Evolutionary conservation across 78 protist species (phyloP).

Genomic region (Anaeramoeba flamelloides): DNA sequence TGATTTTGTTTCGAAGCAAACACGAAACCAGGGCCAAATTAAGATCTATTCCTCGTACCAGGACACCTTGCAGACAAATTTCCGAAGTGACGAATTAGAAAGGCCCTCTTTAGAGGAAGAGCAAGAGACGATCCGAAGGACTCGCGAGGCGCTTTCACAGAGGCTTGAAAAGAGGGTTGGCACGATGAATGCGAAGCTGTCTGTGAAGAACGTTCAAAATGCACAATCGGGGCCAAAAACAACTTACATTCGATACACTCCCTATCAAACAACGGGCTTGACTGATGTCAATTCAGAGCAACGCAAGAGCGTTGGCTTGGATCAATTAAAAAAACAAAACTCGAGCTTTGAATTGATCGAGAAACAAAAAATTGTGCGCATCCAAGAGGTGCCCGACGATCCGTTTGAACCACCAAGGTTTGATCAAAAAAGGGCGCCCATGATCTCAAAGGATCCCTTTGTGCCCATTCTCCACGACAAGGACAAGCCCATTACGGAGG

Average conservation of each 20-base stretch:
- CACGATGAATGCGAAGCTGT: neutral
- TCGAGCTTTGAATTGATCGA: neutral
- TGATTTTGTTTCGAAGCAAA: neutral
- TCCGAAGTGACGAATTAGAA: neutral
- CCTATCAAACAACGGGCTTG: neutral
- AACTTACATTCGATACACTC: neutral
- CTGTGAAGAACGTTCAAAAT: neutral
- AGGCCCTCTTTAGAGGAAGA: neutral
- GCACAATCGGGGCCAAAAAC: neutral
- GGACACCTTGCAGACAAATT: neutral
- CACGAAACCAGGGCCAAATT: neutral
- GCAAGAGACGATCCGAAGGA: neutral
- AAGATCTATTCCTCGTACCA: neutral
- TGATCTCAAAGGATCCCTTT: constrained; percentile 69
- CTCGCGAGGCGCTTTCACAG: neutral
- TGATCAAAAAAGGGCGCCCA: constrained; percentile 26
- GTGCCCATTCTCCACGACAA: constrained; percentile 94
- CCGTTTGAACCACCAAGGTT: constrained; percentile 86
- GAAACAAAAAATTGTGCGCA: constrained; percentile 30
- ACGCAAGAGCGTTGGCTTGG: neutral
- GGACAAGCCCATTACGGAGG: constrained; percentile 42
- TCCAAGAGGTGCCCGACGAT: constrained; percentile 62
- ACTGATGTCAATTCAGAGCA: neutral
- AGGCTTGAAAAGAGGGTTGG: too few relatives aligned
- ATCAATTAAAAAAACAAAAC: neutral